Evolutionary conservation across 345 rosid genomes (phyloP).

Genomic region (Turritis glabra): DNA sequence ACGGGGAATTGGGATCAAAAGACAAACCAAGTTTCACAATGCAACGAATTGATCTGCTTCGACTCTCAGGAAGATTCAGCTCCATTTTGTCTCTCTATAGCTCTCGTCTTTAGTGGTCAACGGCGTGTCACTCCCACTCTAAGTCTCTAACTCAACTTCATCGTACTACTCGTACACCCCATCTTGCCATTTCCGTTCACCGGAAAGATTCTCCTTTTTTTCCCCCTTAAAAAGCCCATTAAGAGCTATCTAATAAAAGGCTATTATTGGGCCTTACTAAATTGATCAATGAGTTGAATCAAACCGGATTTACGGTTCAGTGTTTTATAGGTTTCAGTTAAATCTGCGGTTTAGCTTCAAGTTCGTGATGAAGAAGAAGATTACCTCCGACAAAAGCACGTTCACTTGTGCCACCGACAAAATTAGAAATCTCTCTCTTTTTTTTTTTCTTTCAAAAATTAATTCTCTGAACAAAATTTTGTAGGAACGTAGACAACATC

Average conservation of each 20-base stretch:
- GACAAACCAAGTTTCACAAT: constrained; percentile 85
- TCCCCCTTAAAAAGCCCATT: neutral
- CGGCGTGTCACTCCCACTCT: constrained; percentile 21
- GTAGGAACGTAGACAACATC: constrained; percentile 14
- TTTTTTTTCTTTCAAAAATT: neutral
- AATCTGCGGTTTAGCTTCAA: constrained; percentile 21
- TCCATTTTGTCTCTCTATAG: constrained; percentile 23
- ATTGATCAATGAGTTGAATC: neutral
- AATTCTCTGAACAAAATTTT: neutral
- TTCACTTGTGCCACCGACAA: constrained; percentile 34
- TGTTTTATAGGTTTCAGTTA: neutral
- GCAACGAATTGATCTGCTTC: constrained; percentile 65
- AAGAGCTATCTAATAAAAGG: neutral
- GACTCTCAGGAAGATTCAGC: constrained; percentile 26
- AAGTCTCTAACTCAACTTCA: constrained; percentile 28
- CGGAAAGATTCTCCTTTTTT: neutral
- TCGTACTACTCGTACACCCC: constrained; percentile 12
- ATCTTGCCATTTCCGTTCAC: constrained; percentile 15
- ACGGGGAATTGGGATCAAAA: neutral
- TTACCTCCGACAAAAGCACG: constrained; percentile 17
- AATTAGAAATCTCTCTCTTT: neutral
- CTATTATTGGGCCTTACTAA: constrained; percentile 5
- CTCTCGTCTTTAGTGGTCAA: constrained; percentile 24
- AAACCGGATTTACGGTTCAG: constrained; percentile 13
- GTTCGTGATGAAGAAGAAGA: neutral